Evolutionary conservation across 1,139 yeast species (phyloP), one percentile per base, ranked within the genome.

Genomic region (Sugiyamaella japonica): DNA sequence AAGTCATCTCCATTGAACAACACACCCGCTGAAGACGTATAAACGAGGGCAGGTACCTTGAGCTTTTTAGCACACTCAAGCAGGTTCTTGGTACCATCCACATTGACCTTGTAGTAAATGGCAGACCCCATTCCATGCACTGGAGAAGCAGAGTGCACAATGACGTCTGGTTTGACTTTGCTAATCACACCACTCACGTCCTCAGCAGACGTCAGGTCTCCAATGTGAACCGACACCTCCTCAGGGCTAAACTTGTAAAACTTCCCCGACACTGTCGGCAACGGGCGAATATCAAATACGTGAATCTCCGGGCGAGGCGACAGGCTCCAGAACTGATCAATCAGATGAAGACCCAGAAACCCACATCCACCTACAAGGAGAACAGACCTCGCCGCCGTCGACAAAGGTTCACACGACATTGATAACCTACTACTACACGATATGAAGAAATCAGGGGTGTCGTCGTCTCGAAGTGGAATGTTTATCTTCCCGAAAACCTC

Each of bases 11-110:
- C 99, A 68, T 93, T 87, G 76, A 93, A 95, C 40, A 91, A 87
- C 25, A 93, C 99, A 61, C 99, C 98, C 0, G 99, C 98, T 0
- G 97, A 89, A 0, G 98, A 90, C 0, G 99, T 95, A 72, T 91
- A 93, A 1, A 95, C 95, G 50, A 95, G 76, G 0, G 93, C 95
- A 55, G 79, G 79, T 2, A 86, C 73, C 9, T 61, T 59, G 5
- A 57, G 56, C 77, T 25, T 64, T 66, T 83, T 79, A 28, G 91
- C 84, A 42, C 86, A 87, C 42, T 80, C 75, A 45, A 93, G 73
- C 39, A 93, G 79, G 61, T 86, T 88, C 55, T 78, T 74, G 1
- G 99, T 95, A 40, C 99, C 99, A 51, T 82, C 81, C 29, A 95
- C 95, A 66, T 95, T 95, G 52, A 95, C 99, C 66, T 87, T 87